Conservation (phyloP, 1,139 yeast species). For the Pichia sp. region DNA sequence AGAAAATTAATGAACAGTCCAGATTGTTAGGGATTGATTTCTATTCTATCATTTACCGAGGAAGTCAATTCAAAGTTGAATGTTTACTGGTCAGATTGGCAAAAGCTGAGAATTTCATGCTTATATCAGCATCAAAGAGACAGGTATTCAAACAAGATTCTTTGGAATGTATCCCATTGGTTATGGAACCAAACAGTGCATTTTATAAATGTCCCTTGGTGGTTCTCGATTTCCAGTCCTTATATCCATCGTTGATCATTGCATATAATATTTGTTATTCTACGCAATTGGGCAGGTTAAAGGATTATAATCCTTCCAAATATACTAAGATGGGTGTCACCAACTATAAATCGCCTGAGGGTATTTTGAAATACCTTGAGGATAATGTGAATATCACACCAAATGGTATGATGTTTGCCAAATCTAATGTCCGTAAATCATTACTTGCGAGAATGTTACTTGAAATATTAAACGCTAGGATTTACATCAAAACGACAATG, state of each 20-base stretch:
- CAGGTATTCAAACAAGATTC: constrained; percentile 85
- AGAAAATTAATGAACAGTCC: constrained; percentile 76
- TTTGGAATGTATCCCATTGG: constrained; percentile 78
- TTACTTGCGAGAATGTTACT: constrained; percentile 75
- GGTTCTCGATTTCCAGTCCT: constrained; percentile 87
- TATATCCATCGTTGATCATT: constrained; percentile 87
- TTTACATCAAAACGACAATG: constrained; percentile 73
- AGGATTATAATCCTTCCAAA: constrained; percentile 41
- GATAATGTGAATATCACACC: constrained; percentile 68
- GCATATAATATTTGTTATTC: constrained; percentile 93
- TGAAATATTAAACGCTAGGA: constrained; percentile 73
- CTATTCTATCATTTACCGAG: constrained; percentile 78
- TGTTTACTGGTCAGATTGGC: constrained; percentile 69
- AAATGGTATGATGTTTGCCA: constrained; percentile 76
- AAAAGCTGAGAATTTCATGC: constrained; percentile 63
- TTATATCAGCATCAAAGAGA: constrained; percentile 72
- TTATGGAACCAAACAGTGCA: constrained; percentile 85
- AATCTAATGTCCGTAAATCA: constrained; percentile 59
- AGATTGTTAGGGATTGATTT: constrained; percentile 86
- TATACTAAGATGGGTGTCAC: constrained; percentile 48
- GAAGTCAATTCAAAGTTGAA: constrained; percentile 92
- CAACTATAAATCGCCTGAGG: constrained; percentile 45
- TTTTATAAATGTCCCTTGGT: constrained; percentile 84
- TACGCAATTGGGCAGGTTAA: constrained; percentile 68
- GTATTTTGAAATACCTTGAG: constrained; percentile 46